Conservation (phyloP, 139 green algal genomes). For the Haematococcus lacustris region DNA sequence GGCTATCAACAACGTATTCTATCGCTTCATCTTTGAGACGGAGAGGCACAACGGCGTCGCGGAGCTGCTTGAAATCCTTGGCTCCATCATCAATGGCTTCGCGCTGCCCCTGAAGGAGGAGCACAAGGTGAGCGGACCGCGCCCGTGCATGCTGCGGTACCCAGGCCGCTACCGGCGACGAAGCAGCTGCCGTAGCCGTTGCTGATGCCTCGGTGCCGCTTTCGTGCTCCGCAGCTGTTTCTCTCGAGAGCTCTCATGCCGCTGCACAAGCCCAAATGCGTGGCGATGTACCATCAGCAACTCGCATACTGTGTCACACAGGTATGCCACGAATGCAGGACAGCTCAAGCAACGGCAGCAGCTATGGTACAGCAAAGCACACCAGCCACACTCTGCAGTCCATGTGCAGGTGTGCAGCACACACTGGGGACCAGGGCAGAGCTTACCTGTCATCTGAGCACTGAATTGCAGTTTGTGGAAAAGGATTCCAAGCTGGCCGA, state of each 20-base stretch:
- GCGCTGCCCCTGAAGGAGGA: conserved; percentile 96
- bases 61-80: conserved; percentile 76
- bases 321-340: too few species aligned
- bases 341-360: too few species aligned
- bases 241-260: conserved; percentile 89
- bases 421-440: too few species aligned
- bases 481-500: conserved; percentile 96
- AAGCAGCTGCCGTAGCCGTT: too few species aligned
- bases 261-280: conserved; percentile 98
- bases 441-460: too few species aligned
- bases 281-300: conserved; percentile 98
- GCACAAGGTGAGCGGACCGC: conserved; percentile 73
- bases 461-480: conserved; percentile 96
- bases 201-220: too few species aligned
- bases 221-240: conserved; percentile 86
- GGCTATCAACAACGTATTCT: conserved; percentile 99
- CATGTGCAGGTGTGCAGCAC: too few species aligned
- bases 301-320: conserved; percentile 97
- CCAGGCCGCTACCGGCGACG: too few species aligned
- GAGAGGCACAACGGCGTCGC: conserved; percentile 97
- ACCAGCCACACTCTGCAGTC: too few species aligned
- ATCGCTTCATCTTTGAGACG: conserved; percentile 98
- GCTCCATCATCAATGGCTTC: conserved; percentile 99
- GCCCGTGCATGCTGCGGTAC: too few species aligned
- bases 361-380: too few species aligned